A percentile compares a stretch with the other conserved stretches of the same genome.
Conservation (phyloP, 805 yeast genomes). For the Deakozyma indianensis region DNA sequence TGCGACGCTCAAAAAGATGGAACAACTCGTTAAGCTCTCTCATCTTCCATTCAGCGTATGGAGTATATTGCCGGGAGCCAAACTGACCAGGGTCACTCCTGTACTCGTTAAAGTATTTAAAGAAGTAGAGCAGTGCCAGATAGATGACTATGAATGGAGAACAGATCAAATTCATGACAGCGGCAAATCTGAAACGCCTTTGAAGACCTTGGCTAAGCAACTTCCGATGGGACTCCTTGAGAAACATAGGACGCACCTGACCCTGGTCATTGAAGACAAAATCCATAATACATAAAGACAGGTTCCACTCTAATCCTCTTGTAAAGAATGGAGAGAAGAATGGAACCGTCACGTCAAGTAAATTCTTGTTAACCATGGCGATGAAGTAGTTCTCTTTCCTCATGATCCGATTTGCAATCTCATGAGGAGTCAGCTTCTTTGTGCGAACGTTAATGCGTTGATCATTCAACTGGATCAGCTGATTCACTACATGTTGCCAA, state of each 20-base stretch:
- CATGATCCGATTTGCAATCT: constrained; percentile 91
- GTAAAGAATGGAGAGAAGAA: constrained; percentile 40
- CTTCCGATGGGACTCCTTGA: constrained; percentile 57
- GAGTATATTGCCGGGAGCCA: constrained; percentile 79
- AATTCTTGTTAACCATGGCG: constrained; percentile 68
- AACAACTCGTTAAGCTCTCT: constrained; percentile 89
- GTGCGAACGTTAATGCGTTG: constrained; percentile 37
- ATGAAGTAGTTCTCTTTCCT: constrained; percentile 87
- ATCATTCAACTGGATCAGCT: constrained; percentile 59
- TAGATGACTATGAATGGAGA: constrained; percentile 81
- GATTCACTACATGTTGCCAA: constrained; percentile 76
- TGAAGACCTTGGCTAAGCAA: constrained; percentile 53
- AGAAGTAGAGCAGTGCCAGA: constrained; percentile 69
- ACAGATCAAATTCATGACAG: constrained; percentile 62
- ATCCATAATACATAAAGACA: constrained; percentile 76
- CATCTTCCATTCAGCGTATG: constrained; percentile 88
- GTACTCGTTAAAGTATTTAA: constrained; percentile 85
- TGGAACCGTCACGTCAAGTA: constrained; percentile 50
- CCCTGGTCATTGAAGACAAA: constrained; percentile 75
- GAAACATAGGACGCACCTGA: constrained; percentile 54
- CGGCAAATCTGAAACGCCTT: constrained; percentile 77
- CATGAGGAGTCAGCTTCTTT: constrained; percentile 76
- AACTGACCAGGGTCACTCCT: constrained; percentile 75
- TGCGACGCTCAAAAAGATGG: constrained; percentile 69
- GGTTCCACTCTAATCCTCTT: constrained; percentile 86